Evolutionary conservation across 2,329 filamentous ascomycete species (phyloP).

Genomic region (Fragosphaeria purpurea): DNA sequence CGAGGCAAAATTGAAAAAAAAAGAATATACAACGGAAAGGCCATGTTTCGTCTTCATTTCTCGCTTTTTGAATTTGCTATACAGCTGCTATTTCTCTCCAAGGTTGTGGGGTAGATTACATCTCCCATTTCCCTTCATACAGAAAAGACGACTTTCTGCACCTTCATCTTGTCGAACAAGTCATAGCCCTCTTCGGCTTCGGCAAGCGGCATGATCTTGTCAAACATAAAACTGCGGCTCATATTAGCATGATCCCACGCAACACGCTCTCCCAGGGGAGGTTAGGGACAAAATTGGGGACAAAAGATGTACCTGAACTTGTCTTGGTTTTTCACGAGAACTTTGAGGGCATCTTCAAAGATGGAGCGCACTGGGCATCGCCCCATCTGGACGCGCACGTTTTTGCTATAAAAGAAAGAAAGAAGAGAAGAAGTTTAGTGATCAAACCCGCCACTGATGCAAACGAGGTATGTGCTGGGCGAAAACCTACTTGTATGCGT

Average conservation of each 20-base stretch:
- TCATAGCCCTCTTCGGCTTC: conserved; percentile 60
- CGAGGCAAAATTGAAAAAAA: conserved; percentile 59
- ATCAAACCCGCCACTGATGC: too few relatives aligned
- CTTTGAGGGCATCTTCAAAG: conserved; percentile 53
- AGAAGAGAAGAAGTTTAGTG: too few relatives aligned
- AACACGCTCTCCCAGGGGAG: too few relatives aligned
- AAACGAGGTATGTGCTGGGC: background rate
- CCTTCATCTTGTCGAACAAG: conserved; percentile 62
- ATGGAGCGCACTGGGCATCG: conserved; percentile 65
- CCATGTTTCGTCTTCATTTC: background rate
- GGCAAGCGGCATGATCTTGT: conserved; percentile 61
- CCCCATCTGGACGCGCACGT: conserved; percentile 64
- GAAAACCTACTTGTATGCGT: conserved; percentile 44
- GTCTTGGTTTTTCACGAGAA: conserved; percentile 58
- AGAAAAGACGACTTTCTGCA: conserved; percentile 63
- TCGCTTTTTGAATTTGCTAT: background rate
- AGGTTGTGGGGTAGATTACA: too few relatives aligned
- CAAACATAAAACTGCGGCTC: conserved; percentile 61
- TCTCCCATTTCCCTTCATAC: conserved; percentile 20
- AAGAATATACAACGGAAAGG: background rate
- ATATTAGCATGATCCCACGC: background rate
- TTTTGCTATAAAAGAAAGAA: conserved; percentile 43
- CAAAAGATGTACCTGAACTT: conserved; percentile 45
- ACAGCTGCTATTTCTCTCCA: too few relatives aligned
- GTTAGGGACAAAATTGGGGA: background rate